Evolutionary conservation across 768 basidiomycete species (phyloP).

Genomic region (Hortiboletus campestris): DNA sequence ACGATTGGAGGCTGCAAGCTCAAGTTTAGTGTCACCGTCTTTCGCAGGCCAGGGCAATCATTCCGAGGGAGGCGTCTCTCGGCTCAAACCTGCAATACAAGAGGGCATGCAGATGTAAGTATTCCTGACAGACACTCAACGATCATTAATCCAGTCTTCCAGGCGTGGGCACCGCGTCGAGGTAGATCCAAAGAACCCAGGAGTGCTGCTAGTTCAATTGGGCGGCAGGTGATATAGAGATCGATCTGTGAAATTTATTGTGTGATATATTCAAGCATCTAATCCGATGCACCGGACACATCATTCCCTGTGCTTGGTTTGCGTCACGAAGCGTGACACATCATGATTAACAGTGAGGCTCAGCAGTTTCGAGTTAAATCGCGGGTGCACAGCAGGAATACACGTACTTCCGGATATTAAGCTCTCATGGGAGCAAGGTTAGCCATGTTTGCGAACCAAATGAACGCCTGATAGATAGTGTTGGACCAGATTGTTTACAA

Average conservation of each 20-base stretch:
- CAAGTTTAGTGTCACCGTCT: neutral
- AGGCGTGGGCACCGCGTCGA: constrained; percentile 72
- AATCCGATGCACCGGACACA: neutral
- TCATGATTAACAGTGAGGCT: neutral
- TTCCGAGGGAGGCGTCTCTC: constrained; percentile 70
- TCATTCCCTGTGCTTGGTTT: neutral
- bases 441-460: neutral
- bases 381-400: neutral
- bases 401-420: neutral
- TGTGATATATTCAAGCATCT: neutral
- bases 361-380: neutral
- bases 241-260: neutral
- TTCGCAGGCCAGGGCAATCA: constrained; percentile 82
- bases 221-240: neutral
- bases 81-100: constrained; percentile 89
- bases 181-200: constrained; percentile 76
- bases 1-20: neutral
- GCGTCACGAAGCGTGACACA: too few species aligned
- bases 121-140: neutral
- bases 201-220: constrained; percentile 73
- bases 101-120: constrained; percentile 72
- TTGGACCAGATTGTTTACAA: neutral
- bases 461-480: neutral
- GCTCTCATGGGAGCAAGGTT: neutral
- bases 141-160: neutral